Conservation (phyloP, 768 basidiomycete species). For the Erythrobasidium yunnanense region DNA sequence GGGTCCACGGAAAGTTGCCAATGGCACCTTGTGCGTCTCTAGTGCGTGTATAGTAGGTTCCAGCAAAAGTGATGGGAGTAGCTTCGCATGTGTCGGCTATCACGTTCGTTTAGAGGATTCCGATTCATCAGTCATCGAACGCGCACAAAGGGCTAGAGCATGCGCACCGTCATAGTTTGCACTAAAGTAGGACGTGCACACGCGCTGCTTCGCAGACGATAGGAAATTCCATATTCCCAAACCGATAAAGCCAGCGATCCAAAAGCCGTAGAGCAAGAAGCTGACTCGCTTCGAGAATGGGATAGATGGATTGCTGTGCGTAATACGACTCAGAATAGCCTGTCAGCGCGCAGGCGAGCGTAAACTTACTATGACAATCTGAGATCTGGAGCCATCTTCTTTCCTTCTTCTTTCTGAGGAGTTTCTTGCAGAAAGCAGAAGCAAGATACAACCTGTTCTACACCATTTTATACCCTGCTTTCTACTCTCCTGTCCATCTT, state of each 20-base stretch:
- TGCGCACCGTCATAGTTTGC: neutral
- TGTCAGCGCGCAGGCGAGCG: too few species aligned
- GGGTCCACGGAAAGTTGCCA: conserved; percentile 26
- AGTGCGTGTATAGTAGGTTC: conserved; percentile 19
- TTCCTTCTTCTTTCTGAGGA: too few species aligned
- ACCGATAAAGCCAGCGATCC: conserved; percentile 4
- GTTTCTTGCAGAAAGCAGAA: too few species aligned
- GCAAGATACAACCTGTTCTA: too few species aligned
- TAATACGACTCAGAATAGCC: too few species aligned
- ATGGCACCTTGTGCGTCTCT: neutral
- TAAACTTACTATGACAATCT: too few species aligned
- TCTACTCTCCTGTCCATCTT: too few species aligned
- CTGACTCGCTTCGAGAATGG: conserved; percentile 1
- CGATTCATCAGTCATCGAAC: neutral
- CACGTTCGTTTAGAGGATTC: neutral
- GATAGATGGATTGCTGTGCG: conserved; percentile 17
- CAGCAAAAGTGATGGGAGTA: conserved; percentile 19
- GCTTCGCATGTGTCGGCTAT: conserved; percentile 21
- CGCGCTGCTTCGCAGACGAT: conserved; percentile 15
- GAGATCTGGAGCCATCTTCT: too few species aligned
- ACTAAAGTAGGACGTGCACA: conserved; percentile 11
- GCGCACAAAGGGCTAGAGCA: neutral
- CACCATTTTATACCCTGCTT: too few species aligned
- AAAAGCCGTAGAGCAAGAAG: conserved; percentile 13
- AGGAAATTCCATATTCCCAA: conserved; percentile 19